Evolutionary conservation across 768 basidiomycete genomes (phyloP), one percentile per base, ranked within the genome.

Genomic region (Mycena chlorophos): DNA sequence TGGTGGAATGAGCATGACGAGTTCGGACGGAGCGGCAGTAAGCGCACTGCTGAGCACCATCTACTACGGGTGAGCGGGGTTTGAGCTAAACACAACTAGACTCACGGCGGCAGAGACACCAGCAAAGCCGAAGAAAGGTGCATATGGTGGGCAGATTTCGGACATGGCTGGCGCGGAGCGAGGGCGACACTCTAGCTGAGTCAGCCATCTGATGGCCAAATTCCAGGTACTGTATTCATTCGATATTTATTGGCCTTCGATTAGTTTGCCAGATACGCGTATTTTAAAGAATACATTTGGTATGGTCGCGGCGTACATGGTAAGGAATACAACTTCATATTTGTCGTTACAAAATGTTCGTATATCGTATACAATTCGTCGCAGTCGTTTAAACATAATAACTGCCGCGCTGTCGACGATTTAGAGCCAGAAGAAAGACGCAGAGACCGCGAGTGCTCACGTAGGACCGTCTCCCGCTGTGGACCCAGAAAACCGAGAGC

Each of bases 121-220:
- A 48, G 89, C 95, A 70, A 99, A 95, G 25, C 95, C 96, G 70
- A 98, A 97, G 85, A 98, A 98, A 49, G 94, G 91, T 49, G 95
- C 95, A 69, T 91, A 98, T 27, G 94, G 91, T 58, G 94, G 94
- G 70, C 94, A 97, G 48, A 81, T n/a, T n/a, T n/a, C 61, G 23
- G 84, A 81, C 84, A 85, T 87, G 43, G 50, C 65, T 58, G 39
- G 51, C 19, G 26, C 28, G n/a, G 23, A 49, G 59, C 25, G 28
- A 34, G 50, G 37, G 25, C 38, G 22, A 42, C 13, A 42, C 14
- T 42, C n/a, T 6, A 42, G n/a, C 20, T 14, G 40, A n/a, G 20
- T 42, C 8, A 5, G 13, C 13, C 8, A 42, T 14, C 22, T 16
- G 22, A 14, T 42, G 40, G 22, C 13, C 6, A 22, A 8, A 42